Evolutionary conservation across 2,329 filamentous ascomycete genomes (phyloP), one percentile per base, ranked within the genome.

Genomic region (Pseudogymnoascus sp.): DNA sequence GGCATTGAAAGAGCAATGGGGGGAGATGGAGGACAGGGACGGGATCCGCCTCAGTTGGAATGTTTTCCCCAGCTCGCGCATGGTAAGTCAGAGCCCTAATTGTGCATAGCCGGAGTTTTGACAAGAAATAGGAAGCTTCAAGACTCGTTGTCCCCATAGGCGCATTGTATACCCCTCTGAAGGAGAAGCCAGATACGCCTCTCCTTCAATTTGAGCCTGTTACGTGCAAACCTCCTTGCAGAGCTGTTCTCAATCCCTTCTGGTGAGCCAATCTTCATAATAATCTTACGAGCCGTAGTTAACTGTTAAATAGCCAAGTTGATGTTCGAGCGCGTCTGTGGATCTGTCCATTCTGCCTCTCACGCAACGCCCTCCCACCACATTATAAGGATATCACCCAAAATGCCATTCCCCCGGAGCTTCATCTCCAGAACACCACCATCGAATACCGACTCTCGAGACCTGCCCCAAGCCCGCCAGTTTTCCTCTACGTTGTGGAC

Each of bases 1-100:
- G 75, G 83, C 86, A 68, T 79, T 96, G 68, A 97, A 97, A 79
- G 92, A 97, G 77, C 89, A 93, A 79, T 97, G 92, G 92, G 91
- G 88, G 71, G 92, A 97, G 75, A 87, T 96, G 63, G 94, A 99
- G 79, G 94, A 99, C 72, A 87, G 90, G 69, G 94, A 99, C 85
- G 94, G 94, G 64, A 86, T 97, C 71, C 87, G 94, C 65, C 82
- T 99, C 67, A 97, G 93, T 77, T 99, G 94, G 94, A 99, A 99
- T 74, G 95, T 95, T 64, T 96, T 99, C 72, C 94, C 94, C 58
- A 97, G 92, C 79, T 93, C 93, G 72, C 91, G 94, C 74, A 97
- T 99, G 92, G 92, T 91, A 70, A 69, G 83, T 77, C 61, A 64
- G 61, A 36, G 43, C 41, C 35, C 58, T 47, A 59, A 61, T 59